These are phyloP conservation scores for Cryptococcus depauperatus DNA, from an alignment of 1,284 basidiomycete species.

Conservation along the genomic window DNA sequence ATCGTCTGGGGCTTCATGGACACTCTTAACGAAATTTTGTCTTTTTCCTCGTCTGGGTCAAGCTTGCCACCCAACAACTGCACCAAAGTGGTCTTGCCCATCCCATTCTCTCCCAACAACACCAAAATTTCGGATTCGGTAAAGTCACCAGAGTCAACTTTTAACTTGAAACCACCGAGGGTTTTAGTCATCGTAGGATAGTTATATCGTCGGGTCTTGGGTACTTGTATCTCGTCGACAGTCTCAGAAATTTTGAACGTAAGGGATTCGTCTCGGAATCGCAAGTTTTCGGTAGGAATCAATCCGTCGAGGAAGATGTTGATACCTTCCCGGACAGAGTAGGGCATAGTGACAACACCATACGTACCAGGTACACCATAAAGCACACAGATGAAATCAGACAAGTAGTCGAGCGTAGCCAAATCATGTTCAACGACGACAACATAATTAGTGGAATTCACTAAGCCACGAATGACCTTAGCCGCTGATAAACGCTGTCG, in stretches of 20 bases:
- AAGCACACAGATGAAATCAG: slow-evolving; percentile 91
- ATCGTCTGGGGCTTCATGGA: slow-evolving; percentile 86
- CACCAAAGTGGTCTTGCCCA: slow-evolving; percentile 94
- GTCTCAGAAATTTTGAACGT: slow-evolving; percentile 95
- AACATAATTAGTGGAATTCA: slow-evolving; percentile 75
- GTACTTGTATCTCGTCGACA: slow-evolving; percentile 72
- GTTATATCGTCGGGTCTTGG: slow-evolving; percentile 74
- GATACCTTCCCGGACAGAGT: slow-evolving; percentile 94
- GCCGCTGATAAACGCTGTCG: slow-evolving; percentile 90
- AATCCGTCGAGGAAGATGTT: slow-evolving; percentile 97
- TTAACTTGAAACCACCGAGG: slow-evolving; percentile 83
- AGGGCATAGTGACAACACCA: slow-evolving; percentile 95
- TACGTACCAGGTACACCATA: slow-evolving; percentile 96
- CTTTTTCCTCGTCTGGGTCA: slow-evolving; percentile 70
- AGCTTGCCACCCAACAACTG: slow-evolving; percentile 79
- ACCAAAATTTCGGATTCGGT: slow-evolving; percentile 97
- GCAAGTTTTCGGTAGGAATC: slow-evolving; percentile 95
- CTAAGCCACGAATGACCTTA: slow-evolving; percentile 81
- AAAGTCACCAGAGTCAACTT: slow-evolving; percentile 76
- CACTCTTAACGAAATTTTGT: slow-evolving; percentile 65
- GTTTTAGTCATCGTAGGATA: slow-evolving; percentile 96
- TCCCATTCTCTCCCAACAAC: slow-evolving; percentile 95
- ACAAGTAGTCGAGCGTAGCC: slow-evolving; percentile 91
- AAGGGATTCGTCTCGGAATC: slow-evolving; percentile 88
- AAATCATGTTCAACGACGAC: slow-evolving; percentile 96